These are phyloP conservation scores for Aspergillus latus DNA, from an alignment of 2,329 filamentous ascomycete species.

Conservation along the genomic window DNA sequence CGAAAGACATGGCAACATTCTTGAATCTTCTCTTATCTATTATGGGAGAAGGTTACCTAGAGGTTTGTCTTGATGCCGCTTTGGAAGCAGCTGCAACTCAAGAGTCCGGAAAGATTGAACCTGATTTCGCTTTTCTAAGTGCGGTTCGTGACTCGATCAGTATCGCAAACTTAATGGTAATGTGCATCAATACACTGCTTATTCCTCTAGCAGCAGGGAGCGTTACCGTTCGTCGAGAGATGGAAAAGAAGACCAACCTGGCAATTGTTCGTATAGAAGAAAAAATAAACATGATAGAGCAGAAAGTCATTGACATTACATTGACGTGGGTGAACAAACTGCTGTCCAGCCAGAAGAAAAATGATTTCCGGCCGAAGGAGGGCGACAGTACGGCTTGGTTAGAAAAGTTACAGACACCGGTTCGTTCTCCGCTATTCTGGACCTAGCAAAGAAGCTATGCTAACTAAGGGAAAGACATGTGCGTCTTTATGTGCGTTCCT, in stretches of 20 bases:
- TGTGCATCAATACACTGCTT: conserved; percentile 85
- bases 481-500: conserved; percentile 79
- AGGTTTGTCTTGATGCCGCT: conserved; percentile 66
- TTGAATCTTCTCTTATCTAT: conserved; percentile 79
- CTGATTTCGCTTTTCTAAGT: conserved; percentile 80
- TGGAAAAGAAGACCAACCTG: conserved; percentile 76
- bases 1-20: conserved; percentile 86
- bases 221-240: conserved; percentile 82
- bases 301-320: conserved; percentile 69
- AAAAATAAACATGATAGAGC: conserved; percentile 72
- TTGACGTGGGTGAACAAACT: conserved; percentile 73
- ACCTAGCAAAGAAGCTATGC: background rate
- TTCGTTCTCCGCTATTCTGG: conserved; percentile 25
- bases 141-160: conserved; percentile 78
- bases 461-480: conserved; percentile 59
- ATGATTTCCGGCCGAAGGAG: conserved; percentile 85
- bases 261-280: conserved; percentile 78
- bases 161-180: conserved; percentile 89
- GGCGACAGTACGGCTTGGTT: conserved; percentile 60
- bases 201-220: conserved; percentile 86
- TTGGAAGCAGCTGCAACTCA: conserved; percentile 73
- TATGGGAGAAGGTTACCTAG: conserved; percentile 80
- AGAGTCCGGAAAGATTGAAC: conserved; percentile 78
- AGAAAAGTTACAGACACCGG: conserved; percentile 76
- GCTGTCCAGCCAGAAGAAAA: conserved; percentile 76